Base-by-base conservation (phyloP, 495 filamentous ascomycete genomes). In the Aspergillus incahuasiensis region DNA sequence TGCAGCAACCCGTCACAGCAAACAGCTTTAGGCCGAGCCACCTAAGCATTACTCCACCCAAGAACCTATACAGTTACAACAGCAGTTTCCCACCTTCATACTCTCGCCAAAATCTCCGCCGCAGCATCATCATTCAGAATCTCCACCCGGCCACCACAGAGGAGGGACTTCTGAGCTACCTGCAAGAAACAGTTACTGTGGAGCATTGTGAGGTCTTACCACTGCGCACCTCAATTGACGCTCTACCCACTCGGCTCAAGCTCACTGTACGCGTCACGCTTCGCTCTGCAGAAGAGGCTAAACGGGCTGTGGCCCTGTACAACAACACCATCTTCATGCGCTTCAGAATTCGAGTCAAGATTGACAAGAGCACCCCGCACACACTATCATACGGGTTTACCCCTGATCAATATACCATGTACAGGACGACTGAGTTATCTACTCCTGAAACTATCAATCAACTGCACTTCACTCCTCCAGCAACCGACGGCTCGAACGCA, bases 261-360 rank as follows among this genome's bases (percentile, higher is more conserved):
- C 54, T 58, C 18, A 64, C 64, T 20, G 73, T 66, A 12, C 67
- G 62, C 13, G 57, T 68, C 3, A 71, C 67, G n/a, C 67, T 75
- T 56, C 62, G 50, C 22, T 68, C 55, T 19, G 54, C 52, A n/a
- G 72, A 75, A 0, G 69, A 74, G 21, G 73, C 73, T 24, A 66
- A 68, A 46, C 63, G 63, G 1, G 69, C 63, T 8, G 62, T 69
- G 11, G 48, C 50, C 8, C 58, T 63, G 39, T 65, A 68, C 41
- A 71, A 75, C 56, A 71, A 70, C 7, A 45, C 63, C 35, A 48
- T 48, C 9, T 73, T 73, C 59, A 66, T 68, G 64, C 68, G 66
- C 0, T 54, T 61, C 6, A 66, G 56, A 5, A 68, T 73, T 19
- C 53, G 67, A 11, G 66, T 73, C 9, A 64, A 61, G 46, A 57